Evolutionary conservation across 192 early-diverging fungal species (phyloP).

Genomic region (Backusella tuberculispora): DNA sequence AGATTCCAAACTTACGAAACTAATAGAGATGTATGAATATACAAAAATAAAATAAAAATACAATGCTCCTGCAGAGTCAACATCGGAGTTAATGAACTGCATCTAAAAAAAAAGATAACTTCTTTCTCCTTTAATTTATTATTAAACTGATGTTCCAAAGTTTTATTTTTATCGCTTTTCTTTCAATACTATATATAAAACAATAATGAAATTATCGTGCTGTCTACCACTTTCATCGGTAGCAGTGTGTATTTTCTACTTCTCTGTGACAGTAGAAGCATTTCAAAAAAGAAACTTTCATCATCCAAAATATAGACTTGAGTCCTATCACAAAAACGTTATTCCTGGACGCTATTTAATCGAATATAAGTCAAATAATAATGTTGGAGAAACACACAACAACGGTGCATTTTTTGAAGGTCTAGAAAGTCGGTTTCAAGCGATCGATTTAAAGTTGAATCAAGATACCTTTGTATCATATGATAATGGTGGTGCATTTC

Average conservation of each 20-base stretch:
- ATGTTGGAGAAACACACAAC: background rate
- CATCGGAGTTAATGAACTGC: background rate
- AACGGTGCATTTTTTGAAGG: background rate
- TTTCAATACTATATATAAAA: background rate
- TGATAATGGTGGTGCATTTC: no score
- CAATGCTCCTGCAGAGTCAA: no score
- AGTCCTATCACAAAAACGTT: background rate
- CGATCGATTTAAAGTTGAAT: background rate
- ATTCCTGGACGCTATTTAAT: conserved; percentile 14
- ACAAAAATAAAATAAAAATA: no score
- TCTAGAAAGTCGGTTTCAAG: background rate
- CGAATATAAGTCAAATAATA: background rate
- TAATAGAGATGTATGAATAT: no score
- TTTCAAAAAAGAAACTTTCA: background rate
- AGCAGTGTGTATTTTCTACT: background rate
- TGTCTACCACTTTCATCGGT: background rate
- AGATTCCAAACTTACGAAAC: no score
- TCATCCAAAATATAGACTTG: conserved; percentile 15
- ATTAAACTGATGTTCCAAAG: background rate
- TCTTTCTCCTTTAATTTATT: background rate
- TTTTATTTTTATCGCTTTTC: background rate
- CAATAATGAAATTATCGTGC: background rate
- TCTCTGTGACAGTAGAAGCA: background rate
- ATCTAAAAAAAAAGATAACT: background rate
- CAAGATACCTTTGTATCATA: conserved; percentile 5